Conservation (phyloP, 768 basidiomycete genomes). For the Harrya chromipes region DNA sequence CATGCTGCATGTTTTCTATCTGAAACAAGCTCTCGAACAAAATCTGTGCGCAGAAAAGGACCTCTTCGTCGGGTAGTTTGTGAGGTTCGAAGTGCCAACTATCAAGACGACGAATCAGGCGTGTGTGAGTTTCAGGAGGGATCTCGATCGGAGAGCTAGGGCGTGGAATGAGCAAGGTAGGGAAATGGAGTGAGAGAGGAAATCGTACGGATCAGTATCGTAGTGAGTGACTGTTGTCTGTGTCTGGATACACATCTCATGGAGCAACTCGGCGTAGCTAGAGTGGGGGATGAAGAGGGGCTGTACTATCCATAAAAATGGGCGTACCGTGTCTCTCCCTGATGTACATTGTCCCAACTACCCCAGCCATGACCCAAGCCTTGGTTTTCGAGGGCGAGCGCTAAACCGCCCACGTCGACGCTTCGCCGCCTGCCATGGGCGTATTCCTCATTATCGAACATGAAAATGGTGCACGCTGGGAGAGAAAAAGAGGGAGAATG, state of each 20-base stretch:
- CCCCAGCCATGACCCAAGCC: slow-evolving; percentile 73
- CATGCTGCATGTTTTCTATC: slow-evolving; percentile 68
- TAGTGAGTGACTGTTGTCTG: slow-evolving; percentile 63
- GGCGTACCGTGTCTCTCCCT: slow-evolving; percentile 50
- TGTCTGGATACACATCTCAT: slow-evolving; percentile 83
- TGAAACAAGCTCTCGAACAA: slow-evolving; percentile 84
- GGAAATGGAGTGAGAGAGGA: not conserved
- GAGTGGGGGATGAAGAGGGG: slow-evolving; percentile 20
- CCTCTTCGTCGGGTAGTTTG: slow-evolving; percentile 75
- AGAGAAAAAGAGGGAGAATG: not conserved
- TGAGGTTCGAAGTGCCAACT: slow-evolving; percentile 93
- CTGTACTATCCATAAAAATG: slow-evolving; percentile 5
- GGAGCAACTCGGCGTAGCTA: slow-evolving; percentile 77
- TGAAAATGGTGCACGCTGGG: not conserved
- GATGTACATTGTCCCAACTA: slow-evolving; percentile 48
- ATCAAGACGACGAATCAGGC: slow-evolving; percentile 66
- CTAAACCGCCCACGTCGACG: slow-evolving; percentile 88
- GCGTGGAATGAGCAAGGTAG: slow-evolving; percentile 12
- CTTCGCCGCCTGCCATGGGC: slow-evolving; percentile 55
- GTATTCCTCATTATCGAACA: slow-evolving; percentile 31
- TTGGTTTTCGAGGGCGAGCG: slow-evolving; percentile 65
- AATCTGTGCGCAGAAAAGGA: slow-evolving; percentile 75
- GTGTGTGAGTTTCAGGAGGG: slow-evolving; percentile 47
- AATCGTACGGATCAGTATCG: slow-evolving; percentile 25
- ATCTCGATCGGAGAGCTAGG: slow-evolving; percentile 48